Evolutionary conservation across 257 asterid genomes (phyloP).

Genomic region (Solanum corneliomulleri): DNA sequence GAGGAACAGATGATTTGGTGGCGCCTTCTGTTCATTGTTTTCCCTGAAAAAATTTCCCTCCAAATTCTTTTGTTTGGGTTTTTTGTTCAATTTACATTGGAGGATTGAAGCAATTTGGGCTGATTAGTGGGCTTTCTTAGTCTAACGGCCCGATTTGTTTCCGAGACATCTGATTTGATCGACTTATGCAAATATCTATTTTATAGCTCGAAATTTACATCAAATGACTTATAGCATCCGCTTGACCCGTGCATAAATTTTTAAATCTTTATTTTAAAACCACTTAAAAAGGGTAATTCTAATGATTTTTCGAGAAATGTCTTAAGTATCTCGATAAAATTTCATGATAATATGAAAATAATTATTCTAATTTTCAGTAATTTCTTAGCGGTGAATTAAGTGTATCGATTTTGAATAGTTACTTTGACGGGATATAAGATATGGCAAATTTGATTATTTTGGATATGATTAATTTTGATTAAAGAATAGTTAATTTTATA

Average conservation of each 20-base stretch:
- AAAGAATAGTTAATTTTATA: not conserved
- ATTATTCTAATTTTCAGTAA: not conserved
- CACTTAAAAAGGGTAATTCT: not conserved
- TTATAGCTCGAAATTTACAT: too few species aligned
- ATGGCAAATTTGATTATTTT: not conserved
- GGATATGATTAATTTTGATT: not conserved
- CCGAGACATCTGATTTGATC: not conserved
- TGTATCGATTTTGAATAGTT: not conserved
- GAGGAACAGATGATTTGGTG: slow-evolving; percentile 44
- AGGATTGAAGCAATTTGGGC: not conserved
- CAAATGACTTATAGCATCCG: not conserved
- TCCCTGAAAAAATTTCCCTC: slow-evolving; percentile 26
- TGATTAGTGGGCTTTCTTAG: not conserved
- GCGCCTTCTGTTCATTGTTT: slow-evolving; percentile 46
- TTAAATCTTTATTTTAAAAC: too few species aligned
- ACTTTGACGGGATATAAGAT: not conserved
- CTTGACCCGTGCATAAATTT: not conserved
- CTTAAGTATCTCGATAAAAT: not conserved
- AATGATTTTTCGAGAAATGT: too few species aligned
- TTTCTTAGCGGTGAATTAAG: not conserved
- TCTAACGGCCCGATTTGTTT: not conserved
- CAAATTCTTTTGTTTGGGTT: not conserved
- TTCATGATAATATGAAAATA: not conserved
- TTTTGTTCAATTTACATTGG: not conserved
- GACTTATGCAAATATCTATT: not conserved